phyloP scores from a whole-genome alignment of 2,329 filamentous ascomycete genomes.

The Cladosporium halotolerans region DNA sequence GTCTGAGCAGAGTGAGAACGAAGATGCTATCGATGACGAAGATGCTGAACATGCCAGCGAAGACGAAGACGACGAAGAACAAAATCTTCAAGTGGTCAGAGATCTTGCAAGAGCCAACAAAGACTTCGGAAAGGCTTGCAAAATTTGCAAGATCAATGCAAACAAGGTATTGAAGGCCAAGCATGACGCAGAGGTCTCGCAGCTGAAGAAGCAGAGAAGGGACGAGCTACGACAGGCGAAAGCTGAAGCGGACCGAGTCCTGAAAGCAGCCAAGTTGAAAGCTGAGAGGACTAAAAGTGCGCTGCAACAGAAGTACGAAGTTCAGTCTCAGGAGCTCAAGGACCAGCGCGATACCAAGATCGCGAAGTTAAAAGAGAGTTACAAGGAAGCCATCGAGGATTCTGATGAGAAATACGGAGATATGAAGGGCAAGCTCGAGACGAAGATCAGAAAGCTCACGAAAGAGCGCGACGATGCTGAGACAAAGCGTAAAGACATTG shows the following conservation, averaged over 20 bases:
- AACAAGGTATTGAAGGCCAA: not conserved
- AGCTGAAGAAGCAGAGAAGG: not conserved
- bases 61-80: not conserved
- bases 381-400: not conserved
- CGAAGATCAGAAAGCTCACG: not conserved
- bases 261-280: not conserved
- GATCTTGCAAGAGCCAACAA: not conserved
- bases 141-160: not conserved
- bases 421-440: not conserved
- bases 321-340: not conserved
- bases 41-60: not conserved
- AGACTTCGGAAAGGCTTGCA: not conserved
- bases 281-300: not conserved
- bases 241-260: not conserved
- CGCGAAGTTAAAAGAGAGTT: not conserved
- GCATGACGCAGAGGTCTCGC: not conserved
- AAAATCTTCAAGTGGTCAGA: not conserved
- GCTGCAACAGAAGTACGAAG: not conserved
- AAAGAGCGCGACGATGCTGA: not conserved
- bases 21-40: not conserved
- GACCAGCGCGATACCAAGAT: not conserved
- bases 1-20: not conserved
- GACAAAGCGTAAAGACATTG: not conserved
- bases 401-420: not conserved
- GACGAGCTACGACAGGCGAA: not conserved